Percentiles rank a stretch among this genome's conserved stretches.
Conservation (phyloP, 805 yeast genomes). For the Candida sakaeoensis region DNA sequence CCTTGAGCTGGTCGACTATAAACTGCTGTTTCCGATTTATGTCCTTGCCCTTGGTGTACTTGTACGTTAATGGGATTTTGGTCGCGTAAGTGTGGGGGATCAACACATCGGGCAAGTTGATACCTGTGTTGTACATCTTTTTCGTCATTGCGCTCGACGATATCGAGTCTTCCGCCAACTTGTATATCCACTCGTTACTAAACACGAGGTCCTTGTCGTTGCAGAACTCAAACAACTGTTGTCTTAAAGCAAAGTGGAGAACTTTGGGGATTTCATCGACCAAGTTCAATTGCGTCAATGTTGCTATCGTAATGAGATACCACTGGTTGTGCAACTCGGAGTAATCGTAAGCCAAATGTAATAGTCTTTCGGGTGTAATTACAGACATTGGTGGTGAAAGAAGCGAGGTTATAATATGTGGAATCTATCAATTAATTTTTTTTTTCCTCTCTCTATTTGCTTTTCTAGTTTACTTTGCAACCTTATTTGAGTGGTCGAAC, state of each 20-base stretch:
- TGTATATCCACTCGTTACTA: slow-evolving; percentile 29
- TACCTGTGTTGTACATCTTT: slow-evolving; percentile 38
- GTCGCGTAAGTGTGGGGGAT: slow-evolving; percentile 37
- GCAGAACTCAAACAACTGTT: slow-evolving; percentile 30
- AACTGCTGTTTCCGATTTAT: slow-evolving; percentile 30
- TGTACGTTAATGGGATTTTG: slow-evolving; percentile 35
- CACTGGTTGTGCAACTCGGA: slow-evolving; percentile 57
- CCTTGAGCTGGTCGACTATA: slow-evolving; percentile 59
- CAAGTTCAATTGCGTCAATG: slow-evolving; percentile 74
- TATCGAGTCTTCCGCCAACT: slow-evolving; percentile 39
- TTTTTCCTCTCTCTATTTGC: too few relatives aligned
- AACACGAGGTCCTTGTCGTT: slow-evolving; percentile 21
- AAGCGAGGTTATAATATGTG: not conserved
- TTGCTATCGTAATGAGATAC: slow-evolving; percentile 78
- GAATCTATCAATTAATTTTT: too few relatives aligned
- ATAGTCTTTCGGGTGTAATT: slow-evolving; percentile 55
- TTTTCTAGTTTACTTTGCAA: too few relatives aligned
- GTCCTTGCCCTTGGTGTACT: slow-evolving; percentile 30
- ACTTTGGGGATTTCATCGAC: slow-evolving; percentile 78
- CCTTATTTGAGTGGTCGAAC: too few relatives aligned
- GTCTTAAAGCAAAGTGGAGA: slow-evolving; percentile 62
- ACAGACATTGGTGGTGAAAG: slow-evolving; percentile 5
- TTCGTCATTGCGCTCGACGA: slow-evolving; percentile 31
- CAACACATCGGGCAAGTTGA: slow-evolving; percentile 38
- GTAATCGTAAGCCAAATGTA: slow-evolving; percentile 47